phyloP scores from a whole-genome alignment of 371 early-diverging fungal genomes.

The Dinochytrium kinnereticum region DNA sequence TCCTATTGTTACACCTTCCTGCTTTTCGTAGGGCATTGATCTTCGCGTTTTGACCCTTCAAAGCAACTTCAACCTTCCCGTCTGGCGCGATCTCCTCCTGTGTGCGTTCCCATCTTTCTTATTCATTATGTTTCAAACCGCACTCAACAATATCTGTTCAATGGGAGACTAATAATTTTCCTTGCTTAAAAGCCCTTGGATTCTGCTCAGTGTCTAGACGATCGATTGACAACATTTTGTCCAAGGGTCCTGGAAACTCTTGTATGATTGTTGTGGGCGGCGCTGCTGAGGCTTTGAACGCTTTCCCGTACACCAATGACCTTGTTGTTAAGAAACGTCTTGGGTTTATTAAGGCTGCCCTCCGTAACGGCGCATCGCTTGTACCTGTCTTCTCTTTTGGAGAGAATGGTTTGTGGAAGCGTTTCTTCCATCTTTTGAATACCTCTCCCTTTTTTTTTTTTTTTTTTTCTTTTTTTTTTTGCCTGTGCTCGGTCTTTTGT shows the following conservation, averaged over 20 bases:
- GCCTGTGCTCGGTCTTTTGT: no score
- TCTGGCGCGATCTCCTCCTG: constrained; percentile 63
- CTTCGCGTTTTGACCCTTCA: constrained; percentile 50
- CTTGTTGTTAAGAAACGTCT: constrained; percentile 50
- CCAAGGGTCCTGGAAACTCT: constrained; percentile 78
- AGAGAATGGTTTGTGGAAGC: constrained; percentile 45
- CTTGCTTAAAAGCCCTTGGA: constrained; percentile 66
- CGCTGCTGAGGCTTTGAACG: constrained; percentile 52
- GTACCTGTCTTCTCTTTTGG: constrained; percentile 62
- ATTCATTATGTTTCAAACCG: no score
- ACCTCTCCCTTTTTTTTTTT: no score
- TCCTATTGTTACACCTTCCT: no score
- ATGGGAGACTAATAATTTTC: background rate
- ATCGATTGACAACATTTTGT: constrained; percentile 75
- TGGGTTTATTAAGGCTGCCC: constrained; percentile 54
- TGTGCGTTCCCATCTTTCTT: constrained; percentile 32
- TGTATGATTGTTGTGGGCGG: constrained; percentile 59
- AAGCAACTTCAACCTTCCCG: constrained; percentile 54
- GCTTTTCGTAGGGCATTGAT: constrained; percentile 45
- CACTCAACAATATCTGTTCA: background rate
- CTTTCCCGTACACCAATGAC: constrained; percentile 47
- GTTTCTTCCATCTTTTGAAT: constrained; percentile 6
- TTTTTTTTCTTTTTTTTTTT: no score
- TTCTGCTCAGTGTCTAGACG: constrained; percentile 75
- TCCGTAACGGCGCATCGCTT: constrained; percentile 45